Evolutionary conservation across 2,329 filamentous ascomycete species (phyloP), one percentile per base, ranked within the genome.

Genomic region (Zelopaecilomyces penicillatus): DNA sequence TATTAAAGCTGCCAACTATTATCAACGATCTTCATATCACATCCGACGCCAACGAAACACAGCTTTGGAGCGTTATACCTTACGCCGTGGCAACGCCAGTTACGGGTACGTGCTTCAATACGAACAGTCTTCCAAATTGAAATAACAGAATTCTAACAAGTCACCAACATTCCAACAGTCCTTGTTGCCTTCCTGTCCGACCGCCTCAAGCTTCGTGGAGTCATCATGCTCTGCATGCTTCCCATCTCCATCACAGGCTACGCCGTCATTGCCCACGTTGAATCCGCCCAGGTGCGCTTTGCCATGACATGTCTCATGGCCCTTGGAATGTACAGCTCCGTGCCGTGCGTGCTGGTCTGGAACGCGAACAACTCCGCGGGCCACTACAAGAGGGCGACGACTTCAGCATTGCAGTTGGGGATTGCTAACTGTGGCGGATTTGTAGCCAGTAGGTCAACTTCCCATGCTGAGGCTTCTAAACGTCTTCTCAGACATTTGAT

Each of bases 381-480:
- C 0, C 82, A 86, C 56, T 85, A 85, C 56, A 86, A 85, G 59
- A 67, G 82, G 10, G 82, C 83, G 0, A 85, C 82, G 0, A 82
- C 81, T 0, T 76, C 75, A 1, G 82, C 76, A 0, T 54, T 85
- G 52, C 81, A 85, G 59, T 66, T 85, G 28, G 75, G 76, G 1
- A 76, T 85, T 51, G 82, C 81, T 0, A 85, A 86, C 51, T 75
- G 72, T 6, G 81, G 81, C 38, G 82, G 82, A 0, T 83, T 85
- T 52, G 79, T 85, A 3, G 76, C 80, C 0, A 77, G 73, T 70
- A 54, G 52, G 67, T 8, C 19, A 19, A 19, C 19, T 19, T 19
- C 19, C 19, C 19, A 19, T 19, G 19, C 19, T 19, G 19, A 19
- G 19, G 19, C 19, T 19, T 19, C 19, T 19, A 19, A 19, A 19